Conservation (phyloP, 2,329 filamentous ascomycete genomes). For the Sporothrix inflata region DNA sequence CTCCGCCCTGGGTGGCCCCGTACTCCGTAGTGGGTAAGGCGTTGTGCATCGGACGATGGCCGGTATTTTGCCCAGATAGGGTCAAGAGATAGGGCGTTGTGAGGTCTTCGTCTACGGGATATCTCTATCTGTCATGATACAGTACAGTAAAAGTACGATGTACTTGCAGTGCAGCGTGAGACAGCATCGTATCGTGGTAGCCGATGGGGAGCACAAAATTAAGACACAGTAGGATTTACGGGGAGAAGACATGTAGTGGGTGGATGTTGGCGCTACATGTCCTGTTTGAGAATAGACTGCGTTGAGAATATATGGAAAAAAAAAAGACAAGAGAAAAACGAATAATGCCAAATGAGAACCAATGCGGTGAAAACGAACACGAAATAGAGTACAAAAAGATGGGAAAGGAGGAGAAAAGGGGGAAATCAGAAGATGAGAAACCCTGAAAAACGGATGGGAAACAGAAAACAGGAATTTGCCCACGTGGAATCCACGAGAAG, state of each 20-base stretch:
- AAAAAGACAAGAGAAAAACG: not conserved
- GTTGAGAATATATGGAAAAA: not conserved
- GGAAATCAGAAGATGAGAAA: not conserved
- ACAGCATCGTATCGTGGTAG: not conserved
- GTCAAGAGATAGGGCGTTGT: too few species aligned
- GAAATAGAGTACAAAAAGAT: not conserved
- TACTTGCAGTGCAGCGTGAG: not conserved
- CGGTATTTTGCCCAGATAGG: not conserved
- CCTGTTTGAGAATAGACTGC: not conserved
- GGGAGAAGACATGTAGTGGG: not conserved
- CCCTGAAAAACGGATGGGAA: not conserved
- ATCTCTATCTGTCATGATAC: too few species aligned
- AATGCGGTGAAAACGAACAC: too few species aligned
- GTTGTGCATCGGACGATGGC: not conserved
- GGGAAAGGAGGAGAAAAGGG: not conserved
- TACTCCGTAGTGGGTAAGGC: not conserved
- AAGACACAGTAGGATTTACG: not conserved
- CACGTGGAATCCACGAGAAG: too few species aligned
- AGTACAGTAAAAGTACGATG: too few species aligned
- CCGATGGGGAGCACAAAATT: not conserved
- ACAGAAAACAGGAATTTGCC: too few species aligned
- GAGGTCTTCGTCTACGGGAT: too few species aligned
- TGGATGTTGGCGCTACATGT: not conserved
- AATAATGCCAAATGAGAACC: not conserved
- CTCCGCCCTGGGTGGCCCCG: not conserved